These are phyloP conservation scores for Funneliformis caledonium DNA, from an alignment of 371 early-diverging fungal species.

Conservation along the genomic window DNA sequence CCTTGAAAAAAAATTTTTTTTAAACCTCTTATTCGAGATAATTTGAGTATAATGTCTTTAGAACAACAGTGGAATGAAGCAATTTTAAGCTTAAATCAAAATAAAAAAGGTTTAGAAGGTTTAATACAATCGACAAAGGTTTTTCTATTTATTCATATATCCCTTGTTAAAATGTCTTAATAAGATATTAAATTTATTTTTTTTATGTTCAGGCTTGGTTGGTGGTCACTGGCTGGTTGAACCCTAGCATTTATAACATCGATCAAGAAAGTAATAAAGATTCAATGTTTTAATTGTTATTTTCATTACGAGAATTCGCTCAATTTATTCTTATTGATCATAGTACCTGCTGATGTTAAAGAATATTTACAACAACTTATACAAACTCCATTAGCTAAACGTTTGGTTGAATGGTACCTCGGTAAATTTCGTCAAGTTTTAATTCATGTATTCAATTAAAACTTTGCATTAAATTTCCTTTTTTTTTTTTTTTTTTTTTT, in stretches of 20 bases:
- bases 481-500: background rate
- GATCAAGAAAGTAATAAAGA: background rate
- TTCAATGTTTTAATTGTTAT: background rate
- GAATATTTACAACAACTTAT: background rate
- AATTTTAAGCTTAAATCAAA: background rate
- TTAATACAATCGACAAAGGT: conserved; percentile 14
- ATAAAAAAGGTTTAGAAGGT: background rate
- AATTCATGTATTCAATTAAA: background rate
- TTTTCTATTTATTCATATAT: background rate
- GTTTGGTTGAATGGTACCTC: conserved; percentile 36
- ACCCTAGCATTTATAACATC: background rate
- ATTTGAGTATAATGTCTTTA: background rate
- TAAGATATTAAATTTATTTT: background rate
- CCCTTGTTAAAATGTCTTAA: background rate
- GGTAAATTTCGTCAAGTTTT: background rate
- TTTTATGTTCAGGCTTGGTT: conserved; percentile 6
- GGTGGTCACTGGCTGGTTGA: background rate
- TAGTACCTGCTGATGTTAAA: conserved; percentile 20
- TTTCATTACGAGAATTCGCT: background rate
- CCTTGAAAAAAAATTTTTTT: background rate
- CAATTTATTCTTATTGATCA: background rate
- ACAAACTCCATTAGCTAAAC: conserved; percentile 15
- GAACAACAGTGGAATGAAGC: conserved; percentile 10
- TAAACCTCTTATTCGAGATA: background rate
- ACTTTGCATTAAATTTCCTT: background rate